A percentile compares a stretch with the other conserved stretches of the same genome.
Evolutionary conservation across 257 asterid species (phyloP).

Genomic region (Rehmannia glutinosa): DNA sequence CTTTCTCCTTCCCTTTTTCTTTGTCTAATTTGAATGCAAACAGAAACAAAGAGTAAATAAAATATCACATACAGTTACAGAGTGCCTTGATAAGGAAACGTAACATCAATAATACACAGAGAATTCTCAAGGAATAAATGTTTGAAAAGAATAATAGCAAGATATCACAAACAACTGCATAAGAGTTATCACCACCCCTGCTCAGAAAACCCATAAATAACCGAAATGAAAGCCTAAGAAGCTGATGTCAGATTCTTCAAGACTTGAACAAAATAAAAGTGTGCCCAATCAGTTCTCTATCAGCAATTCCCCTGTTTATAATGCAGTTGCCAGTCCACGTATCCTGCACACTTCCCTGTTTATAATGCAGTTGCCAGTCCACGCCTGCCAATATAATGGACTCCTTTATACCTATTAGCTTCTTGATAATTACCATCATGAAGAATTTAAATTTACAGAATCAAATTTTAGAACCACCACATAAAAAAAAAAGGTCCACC

Average conservation of each 20-base stretch:
- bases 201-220: not conserved
- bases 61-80: not conserved
- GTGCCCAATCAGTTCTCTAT: not conserved
- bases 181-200: not conserved
- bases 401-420: not conserved
- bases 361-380: no score
- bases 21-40: conserved; percentile 33
- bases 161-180: not conserved
- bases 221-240: not conserved
- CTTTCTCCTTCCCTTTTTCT: conserved; percentile 59
- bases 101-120: not conserved
- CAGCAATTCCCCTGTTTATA: not conserved
- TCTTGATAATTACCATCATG: not conserved
- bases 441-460: no score
- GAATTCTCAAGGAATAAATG: not conserved
- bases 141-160: not conserved
- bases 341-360: no score
- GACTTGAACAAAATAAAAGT: not conserved
- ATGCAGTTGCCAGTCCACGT: not conserved
- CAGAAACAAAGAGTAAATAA: not conserved
- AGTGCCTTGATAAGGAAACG: not conserved
- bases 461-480: not conserved
- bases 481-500: not conserved
- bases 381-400: no score
- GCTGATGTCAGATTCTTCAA: not conserved